Base-by-base conservation (phyloP, 306 rosid genomes). In the Malus sylvestris region DNA sequence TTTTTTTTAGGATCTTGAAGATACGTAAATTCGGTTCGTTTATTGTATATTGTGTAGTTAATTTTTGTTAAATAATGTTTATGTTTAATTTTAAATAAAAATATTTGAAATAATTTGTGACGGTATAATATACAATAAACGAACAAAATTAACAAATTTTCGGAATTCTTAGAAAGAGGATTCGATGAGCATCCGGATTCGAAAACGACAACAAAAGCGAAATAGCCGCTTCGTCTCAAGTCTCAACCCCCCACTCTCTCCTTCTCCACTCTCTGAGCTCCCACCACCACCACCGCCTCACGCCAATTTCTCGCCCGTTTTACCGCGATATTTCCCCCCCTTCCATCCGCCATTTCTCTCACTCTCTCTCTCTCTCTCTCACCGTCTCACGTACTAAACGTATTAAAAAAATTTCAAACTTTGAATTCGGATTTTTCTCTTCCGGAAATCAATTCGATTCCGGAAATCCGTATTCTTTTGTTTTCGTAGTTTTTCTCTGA, bases 371-470 rank as follows among this genome's bases (percentile, higher is more conserved):
- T 30, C 33, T 30, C 33, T 3, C n/a, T 25, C 67, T 19, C 32
- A 33, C 38, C 32, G 63, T 35, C 30, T 64, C 76, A 8, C 35
- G 42, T 49, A 62, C 46, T 14, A 20, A 15, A 12, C n/a, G 45
- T 63, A 33, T 33, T 33, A 1, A 33, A 33, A 33, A 33, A 5
- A 33, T 65, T 76, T 70, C 69, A 44, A 8, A 74, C 3, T 72
- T 53, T 22, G 46, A 27, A 64, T 38, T 79, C 66, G 38, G 29
- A 71, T 29, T 75, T 75, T 20, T 64, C 46, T 38, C 70, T 67
- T 73, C 51, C 52, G 60, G 74, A 72, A 73, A 66, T 66, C 22
- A 67, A 80, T 79, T 78, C 74, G 44, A 23, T 60, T 61, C 66
- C 73, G 51, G 40, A 14, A 49, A 49, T 77, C 45, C 19, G 35